A percentile compares a stretch with the other conserved stretches of the same genome.
phyloP scores from a whole-genome alignment of 2,329 filamentous ascomycete genomes.

The Trichoderma citrinoviride region DNA sequence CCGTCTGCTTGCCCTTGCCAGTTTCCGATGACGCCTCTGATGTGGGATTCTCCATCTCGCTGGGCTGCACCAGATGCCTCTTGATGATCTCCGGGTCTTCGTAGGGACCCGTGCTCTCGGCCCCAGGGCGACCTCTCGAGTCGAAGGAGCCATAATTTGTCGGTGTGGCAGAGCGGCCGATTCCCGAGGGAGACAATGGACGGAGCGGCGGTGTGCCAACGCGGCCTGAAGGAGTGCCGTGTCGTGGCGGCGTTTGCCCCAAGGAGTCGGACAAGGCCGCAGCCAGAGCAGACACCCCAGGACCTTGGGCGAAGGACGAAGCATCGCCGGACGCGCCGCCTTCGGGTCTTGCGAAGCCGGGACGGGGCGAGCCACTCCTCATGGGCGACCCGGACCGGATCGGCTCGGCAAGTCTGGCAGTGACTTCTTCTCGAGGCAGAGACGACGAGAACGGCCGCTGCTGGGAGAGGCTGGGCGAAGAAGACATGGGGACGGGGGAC shows the following conservation, averaged over 20 bases:
- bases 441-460: conserved; percentile 49
- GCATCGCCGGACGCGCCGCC: conserved; percentile 62
- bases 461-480: conserved; percentile 46
- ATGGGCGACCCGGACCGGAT: conserved; percentile 45
- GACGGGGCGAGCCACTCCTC: conserved; percentile 35
- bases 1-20: conserved; percentile 57
- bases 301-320: conserved; percentile 65
- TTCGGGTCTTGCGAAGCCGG: conserved; percentile 29
- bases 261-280: conserved; percentile 77
- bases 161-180: conserved; percentile 50
- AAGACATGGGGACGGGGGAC: conserved; percentile 41
- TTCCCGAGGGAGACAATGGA: conserved; percentile 37
- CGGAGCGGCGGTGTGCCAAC: conserved; percentile 55
- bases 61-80: conserved; percentile 77
- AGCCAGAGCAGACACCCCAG: conserved; percentile 82
- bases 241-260: conserved; percentile 66
- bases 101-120: conserved; percentile 54
- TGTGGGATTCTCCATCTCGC: conserved; percentile 44
- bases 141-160: conserved; percentile 88
- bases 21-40: conserved; percentile 47
- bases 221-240: conserved; percentile 62
- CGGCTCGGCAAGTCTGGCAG: conserved; percentile 60
- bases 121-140: conserved; percentile 56
- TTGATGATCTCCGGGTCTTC: conserved; percentile 92
- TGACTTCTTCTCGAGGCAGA: conserved; percentile 57